Evolutionary conservation across 306 rosid genomes (phyloP), one percentile per base, ranked within the genome.

Genomic region (Casuarina glauca): DNA sequence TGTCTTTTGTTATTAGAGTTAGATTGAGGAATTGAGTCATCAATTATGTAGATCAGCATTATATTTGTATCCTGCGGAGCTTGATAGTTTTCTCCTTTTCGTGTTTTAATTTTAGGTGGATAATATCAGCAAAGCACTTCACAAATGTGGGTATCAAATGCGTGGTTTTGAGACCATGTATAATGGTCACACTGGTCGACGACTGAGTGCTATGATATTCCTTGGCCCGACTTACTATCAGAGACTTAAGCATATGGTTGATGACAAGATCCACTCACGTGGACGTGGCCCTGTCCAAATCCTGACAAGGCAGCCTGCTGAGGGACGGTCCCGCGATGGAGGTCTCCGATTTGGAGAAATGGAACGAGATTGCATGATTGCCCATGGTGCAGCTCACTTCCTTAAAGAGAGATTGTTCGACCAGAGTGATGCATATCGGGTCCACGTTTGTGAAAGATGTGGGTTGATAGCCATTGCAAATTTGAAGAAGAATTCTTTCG

Each of bases 91-190:
- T 52, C 17, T 1, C 48, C 32, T 6, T 10, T 19, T 74, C 4
- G 76, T 57, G 20, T 49, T 55, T 69, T 58, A 36, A 46, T 35
- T 76, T 13, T 87, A 95, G 98, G 97, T 95, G 85, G 98, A 92
- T 72, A 92, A 95, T 84, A 95, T 94, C 79, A 94, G 98, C 80
- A 94, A 88, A 82, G 97, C 97, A 54, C 90, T 92, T 4, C 98
- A 94, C 82, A 94, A 87, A 81, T 95, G 98, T 88, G 97, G 98
- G 48, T 95, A 95, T 80, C 97, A 93, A 84, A 92, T 95, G 98
- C 97, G 97, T 58, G 98, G 97, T 19, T 95, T 95, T 50, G 98
- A 95, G 91, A 95, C 98, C 74, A 95, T 95, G 98, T 95, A 91
- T 82, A 95, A 93, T 70, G 98, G 97, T 50, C 98, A 95, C 81